Base-by-base conservation (phyloP, 2,329 filamentous ascomycete species). In the Colletotrichum chlorophyti region DNA sequence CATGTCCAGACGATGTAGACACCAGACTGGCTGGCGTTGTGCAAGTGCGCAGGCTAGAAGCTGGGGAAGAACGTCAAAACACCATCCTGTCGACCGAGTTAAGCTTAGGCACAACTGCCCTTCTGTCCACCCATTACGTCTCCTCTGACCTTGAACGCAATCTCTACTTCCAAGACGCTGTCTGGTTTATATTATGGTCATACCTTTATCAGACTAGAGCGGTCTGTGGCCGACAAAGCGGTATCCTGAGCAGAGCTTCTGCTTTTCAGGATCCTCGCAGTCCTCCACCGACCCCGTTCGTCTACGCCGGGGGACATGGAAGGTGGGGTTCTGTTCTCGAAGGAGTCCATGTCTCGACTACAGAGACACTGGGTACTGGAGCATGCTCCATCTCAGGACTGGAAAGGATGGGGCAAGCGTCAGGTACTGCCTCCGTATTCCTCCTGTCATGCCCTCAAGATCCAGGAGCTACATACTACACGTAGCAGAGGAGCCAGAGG, bases 231-330 rank as follows among this genome's bases (percentile, higher is more conserved):
- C 53, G 48, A 58, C 53, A 15, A 21, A 26, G 48, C 35, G 37
- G 51, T n/a, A 32, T 37, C 40, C 50, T 45, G 51, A 49, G 50
- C 55, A 59, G 55, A 59, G 55, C 43, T 54, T 55, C 51, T 55
- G 51, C 55, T 55, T 29, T 42, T n/a, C n/a, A n/a, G 19, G 42
- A 38, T 43, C 37, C 42, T 49, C 37, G 35, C 31, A 34, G 29
- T 17, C 29, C 35, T 55, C 52, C 55, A 59, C 55, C 37, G 48
- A 42, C 55, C 55, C 53, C 50, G 24, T 43, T 37, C 50, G 37
- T 42, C 50, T 48, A 47, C 49, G 34, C 47, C 27, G 54, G 27
- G 21, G 41, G 31, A 52, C 38, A 48, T 47, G 48, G 40, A 27
- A 24, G 32, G 53, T 53, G 40, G 53, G 23, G 32, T 32, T 35